Evolutionary conservation across 345 rosid genomes (phyloP).

Genomic region (Eucalyptus sp.): DNA sequence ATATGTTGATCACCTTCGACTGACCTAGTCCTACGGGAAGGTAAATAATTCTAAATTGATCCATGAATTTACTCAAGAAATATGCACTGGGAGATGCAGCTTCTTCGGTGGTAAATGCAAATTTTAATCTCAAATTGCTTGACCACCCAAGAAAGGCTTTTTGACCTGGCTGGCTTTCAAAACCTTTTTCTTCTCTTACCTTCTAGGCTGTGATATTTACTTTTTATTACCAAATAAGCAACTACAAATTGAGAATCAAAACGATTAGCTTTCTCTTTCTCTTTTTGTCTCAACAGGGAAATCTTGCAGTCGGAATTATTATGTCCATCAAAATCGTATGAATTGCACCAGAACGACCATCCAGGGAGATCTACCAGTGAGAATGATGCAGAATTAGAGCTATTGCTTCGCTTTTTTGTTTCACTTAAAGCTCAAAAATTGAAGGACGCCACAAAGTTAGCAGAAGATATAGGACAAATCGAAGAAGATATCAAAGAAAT

Average conservation of each 20-base stretch:
- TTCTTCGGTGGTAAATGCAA: neutral
- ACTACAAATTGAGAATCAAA: neutral
- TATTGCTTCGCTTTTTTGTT: slow-evolving; percentile 54
- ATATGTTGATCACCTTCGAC: neutral
- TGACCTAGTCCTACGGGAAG: neutral
- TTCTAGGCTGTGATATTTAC: neutral
- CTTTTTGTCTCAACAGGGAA: slow-evolving; percentile 46
- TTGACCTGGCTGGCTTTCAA: neutral
- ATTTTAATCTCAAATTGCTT: neutral
- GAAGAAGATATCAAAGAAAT: slow-evolving; percentile 71
- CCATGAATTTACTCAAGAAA: neutral
- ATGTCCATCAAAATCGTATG: slow-evolving; percentile 1
- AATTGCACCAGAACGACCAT: slow-evolving; percentile 13
- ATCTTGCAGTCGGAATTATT: slow-evolving; percentile 67
- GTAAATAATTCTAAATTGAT: neutral
- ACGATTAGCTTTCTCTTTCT: neutral
- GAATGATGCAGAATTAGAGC: slow-evolving; percentile 47
- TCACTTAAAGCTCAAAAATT: slow-evolving; percentile 46
- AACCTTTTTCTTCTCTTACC: neutral
- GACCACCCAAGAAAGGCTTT: neutral
- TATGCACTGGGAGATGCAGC: neutral
- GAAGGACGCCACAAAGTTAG: slow-evolving; percentile 50
- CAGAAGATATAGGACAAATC: slow-evolving; percentile 38
- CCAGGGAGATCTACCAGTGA: slow-evolving; percentile 10
- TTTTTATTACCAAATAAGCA: neutral